Evolutionary conservation across 2,329 filamentous ascomycete species (phyloP).

Genomic region (Penicillium sp.): DNA sequence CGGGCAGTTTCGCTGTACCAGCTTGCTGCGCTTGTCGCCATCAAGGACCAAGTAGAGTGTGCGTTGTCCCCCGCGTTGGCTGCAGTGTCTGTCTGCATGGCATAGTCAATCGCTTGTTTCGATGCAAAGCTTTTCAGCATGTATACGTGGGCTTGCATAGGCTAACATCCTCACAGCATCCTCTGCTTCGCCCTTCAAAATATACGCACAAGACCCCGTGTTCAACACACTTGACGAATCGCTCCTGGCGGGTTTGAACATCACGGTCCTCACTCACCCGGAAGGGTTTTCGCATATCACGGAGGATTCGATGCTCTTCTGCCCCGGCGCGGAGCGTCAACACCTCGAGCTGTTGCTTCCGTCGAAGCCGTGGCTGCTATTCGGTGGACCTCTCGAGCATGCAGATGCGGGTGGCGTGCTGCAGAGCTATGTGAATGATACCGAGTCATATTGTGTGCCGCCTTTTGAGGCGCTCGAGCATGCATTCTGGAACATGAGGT

Average conservation of each 20-base stretch:
- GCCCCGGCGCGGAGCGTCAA: constrained; percentile 58
- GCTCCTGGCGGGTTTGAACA: constrained; percentile 38
- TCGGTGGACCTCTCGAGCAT: constrained; percentile 54
- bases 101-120: no score
- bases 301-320: constrained; percentile 58
- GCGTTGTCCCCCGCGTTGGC: constrained; percentile 6
- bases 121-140: background rate
- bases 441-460: constrained; percentile 29
- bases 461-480: constrained; percentile 35
- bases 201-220: constrained; percentile 59
- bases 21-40: constrained; percentile 39
- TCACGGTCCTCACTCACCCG: constrained; percentile 51
- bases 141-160: background rate
- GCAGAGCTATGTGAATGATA: constrained; percentile 19
- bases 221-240: constrained; percentile 46
- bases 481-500: constrained; percentile 41
- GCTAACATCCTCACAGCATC: background rate
- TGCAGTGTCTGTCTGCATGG: background rate
- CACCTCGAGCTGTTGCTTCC: constrained; percentile 55
- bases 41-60: constrained; percentile 30
- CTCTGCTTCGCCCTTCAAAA: constrained; percentile 17
- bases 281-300: constrained; percentile 55
- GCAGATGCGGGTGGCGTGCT: constrained; percentile 27
- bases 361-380: constrained; percentile 54
- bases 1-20: constrained; percentile 44